Conservation (phyloP, 805 yeast genomes). For the Saccharomycopsis guyanensis region DNA sequence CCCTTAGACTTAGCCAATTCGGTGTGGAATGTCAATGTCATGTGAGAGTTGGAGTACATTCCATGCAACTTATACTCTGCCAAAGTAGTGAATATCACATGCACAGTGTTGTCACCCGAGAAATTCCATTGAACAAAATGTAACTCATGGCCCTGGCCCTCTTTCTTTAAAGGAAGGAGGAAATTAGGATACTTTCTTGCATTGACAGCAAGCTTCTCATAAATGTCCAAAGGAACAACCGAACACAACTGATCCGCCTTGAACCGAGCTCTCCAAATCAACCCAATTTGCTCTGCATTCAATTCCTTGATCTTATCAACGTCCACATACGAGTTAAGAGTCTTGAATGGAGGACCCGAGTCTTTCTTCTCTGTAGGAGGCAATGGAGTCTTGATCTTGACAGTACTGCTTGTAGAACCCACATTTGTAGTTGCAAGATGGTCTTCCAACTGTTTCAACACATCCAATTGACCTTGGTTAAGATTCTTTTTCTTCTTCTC, state of each 20-base stretch:
- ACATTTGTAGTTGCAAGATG: constrained; percentile 26
- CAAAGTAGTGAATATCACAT: constrained; percentile 83
- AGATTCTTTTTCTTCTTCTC: constrained; percentile 47
- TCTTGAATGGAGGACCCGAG: constrained; percentile 50
- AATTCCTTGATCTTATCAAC: constrained; percentile 54
- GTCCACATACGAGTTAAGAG: constrained; percentile 63
- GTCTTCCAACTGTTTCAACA: constrained; percentile 58
- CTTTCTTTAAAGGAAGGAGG: constrained; percentile 83
- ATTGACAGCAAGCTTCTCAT: constrained; percentile 40
- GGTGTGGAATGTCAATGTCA: constrained; percentile 80
- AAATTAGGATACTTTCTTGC: constrained; percentile 76
- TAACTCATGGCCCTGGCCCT: constrained; percentile 55
- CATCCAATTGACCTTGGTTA: constrained; percentile 47
- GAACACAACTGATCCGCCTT: constrained; percentile 57
- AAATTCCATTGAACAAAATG: constrained; percentile 93
- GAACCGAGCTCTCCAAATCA: constrained; percentile 86
- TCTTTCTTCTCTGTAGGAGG: constrained; percentile 23
- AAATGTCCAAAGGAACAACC: constrained; percentile 48
- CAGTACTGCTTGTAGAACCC: constrained; percentile 24
- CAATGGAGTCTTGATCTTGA: constrained; percentile 23
- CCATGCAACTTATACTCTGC: constrained; percentile 87
- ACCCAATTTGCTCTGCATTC: constrained; percentile 57
- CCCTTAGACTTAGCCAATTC: constrained; percentile 57
- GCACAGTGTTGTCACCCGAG: constrained; percentile 75
- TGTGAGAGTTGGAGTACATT: constrained; percentile 93